phyloP scores from a whole-genome alignment of 2,329 filamentous ascomycete species.

The Pseudogymnoascus sp. region DNA sequence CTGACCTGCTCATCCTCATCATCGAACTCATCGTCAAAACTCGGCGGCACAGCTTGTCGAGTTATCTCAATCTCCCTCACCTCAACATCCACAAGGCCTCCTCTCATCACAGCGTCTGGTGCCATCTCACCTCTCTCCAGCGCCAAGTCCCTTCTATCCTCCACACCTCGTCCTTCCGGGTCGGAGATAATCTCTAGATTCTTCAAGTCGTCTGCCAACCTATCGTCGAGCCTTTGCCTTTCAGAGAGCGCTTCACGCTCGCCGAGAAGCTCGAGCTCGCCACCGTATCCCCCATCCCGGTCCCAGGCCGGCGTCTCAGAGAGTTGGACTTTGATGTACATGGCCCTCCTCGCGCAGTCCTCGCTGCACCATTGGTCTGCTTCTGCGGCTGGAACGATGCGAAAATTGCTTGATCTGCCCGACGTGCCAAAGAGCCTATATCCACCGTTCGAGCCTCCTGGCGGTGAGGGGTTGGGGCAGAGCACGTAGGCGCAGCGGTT shows the following conservation, averaged over 20 bases:
- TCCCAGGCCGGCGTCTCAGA: slow-evolving; percentile 82
- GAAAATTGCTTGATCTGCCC: slow-evolving; percentile 48
- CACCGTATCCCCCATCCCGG: slow-evolving; percentile 40
- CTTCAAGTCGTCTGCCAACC: slow-evolving; percentile 23
- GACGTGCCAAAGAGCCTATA: slow-evolving; percentile 58
- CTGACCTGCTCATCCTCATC: slow-evolving; percentile 26
- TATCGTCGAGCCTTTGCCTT: slow-evolving; percentile 33
- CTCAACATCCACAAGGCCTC: slow-evolving; percentile 38
- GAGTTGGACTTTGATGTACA: slow-evolving; percentile 86
- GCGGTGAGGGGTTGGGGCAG: slow-evolving; percentile 60
- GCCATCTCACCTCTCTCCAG: slow-evolving; percentile 41
- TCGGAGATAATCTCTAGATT: slow-evolving; percentile 41
- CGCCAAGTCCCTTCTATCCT: slow-evolving; percentile 40
- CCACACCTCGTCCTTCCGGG: slow-evolving; percentile 30
- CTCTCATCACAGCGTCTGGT: slow-evolving; percentile 16
- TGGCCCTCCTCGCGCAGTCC: slow-evolving; percentile 68
- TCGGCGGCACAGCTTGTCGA: slow-evolving; percentile 35
- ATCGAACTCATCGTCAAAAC: slow-evolving; percentile 23
- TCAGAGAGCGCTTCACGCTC: slow-evolving; percentile 52
- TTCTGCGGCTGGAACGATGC: slow-evolving; percentile 64
- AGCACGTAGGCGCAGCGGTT: slow-evolving; percentile 77
- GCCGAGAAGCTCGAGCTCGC: slow-evolving; percentile 55
- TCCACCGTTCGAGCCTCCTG: slow-evolving; percentile 50
- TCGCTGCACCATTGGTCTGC: slow-evolving; percentile 83
- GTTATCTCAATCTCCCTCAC: slow-evolving; percentile 47